These are phyloP conservation scores for Alternaria viburni DNA, from an alignment of 2,329 filamentous ascomycete species.

Conservation along the genomic window DNA sequence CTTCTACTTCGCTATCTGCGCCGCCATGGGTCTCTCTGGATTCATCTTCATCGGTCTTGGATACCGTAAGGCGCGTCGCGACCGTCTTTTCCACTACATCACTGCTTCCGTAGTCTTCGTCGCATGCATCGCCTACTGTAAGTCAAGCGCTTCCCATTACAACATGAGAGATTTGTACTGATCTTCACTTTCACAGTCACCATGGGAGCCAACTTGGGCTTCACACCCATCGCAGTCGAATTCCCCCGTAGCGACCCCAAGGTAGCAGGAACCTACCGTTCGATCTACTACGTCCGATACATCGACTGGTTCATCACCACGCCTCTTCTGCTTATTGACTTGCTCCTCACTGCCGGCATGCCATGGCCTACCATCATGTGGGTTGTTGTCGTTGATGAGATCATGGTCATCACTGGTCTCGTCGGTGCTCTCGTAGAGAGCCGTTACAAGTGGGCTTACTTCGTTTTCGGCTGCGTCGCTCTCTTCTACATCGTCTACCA, in stretches of 20 bases:
- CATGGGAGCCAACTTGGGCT: constrained; percentile 71
- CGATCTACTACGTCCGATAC: constrained; percentile 72
- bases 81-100: constrained; percentile 70
- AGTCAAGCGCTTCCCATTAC: background rate
- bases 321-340: constrained; percentile 66
- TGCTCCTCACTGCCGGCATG: constrained; percentile 69
- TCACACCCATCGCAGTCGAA: constrained; percentile 67
- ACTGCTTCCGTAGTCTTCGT: constrained; percentile 65
- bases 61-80: constrained; percentile 59
- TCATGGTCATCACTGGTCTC: constrained; percentile 72
- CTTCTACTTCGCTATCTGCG: constrained; percentile 68
- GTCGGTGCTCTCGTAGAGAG: constrained; percentile 68
- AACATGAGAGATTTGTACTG: background rate
- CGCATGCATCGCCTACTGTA: constrained; percentile 66
- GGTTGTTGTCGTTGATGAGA: constrained; percentile 66
- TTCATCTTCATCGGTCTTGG: constrained; percentile 61
- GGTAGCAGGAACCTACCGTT: constrained; percentile 60
- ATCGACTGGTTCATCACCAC: constrained; percentile 71
- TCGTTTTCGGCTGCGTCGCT: constrained; percentile 58
- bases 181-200: constrained; percentile 44
- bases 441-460: constrained; percentile 74
- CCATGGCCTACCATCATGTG: constrained; percentile 69
- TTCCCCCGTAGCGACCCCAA: constrained; percentile 56
- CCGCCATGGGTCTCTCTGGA: constrained; percentile 63
- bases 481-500: constrained; percentile 68